Evolutionary conservation across 306 rosid genomes (phyloP), one percentile per base, ranked within the genome.

Genomic region (Trichosanthes cucumerina): DNA sequence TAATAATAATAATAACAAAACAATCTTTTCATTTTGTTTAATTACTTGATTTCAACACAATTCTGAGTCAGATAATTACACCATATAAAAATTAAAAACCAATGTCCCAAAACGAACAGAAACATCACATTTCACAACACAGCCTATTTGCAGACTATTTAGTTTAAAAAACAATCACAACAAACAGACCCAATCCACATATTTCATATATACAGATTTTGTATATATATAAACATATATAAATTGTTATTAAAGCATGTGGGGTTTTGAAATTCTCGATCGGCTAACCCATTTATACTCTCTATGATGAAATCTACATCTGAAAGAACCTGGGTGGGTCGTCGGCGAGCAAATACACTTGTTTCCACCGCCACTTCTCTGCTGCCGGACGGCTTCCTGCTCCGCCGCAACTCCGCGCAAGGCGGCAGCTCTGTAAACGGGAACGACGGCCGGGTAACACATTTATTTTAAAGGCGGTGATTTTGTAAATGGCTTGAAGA

Each of bases 311-410:
- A 39, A 62, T 43, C 80, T 62, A 63, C 80, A 78, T 13, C 60
- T 24, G 75, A 62, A 78, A 18, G 80, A 63, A 15, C 74, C 80
- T 36, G 62, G 80, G 46, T 78, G 80, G 33, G 41, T 78, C 3
- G 80, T 78, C 13, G 80, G 80, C 16, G 80, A 78, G 74, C 75
- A 78, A 15, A 78, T 34, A 78, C 80, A 78, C 74, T 28, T 56
- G 26, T 49, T 57, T 46, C 49, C 71, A 41, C 71, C 71, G 15
- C 10, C 74, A 7, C 46, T 31, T 39, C n/a, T n/a, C 75, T 38
- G 64, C 49, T 75, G 52, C 6, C 33, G 50, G 47, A 36, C 21
- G 41, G 18, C 64, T 46, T 31, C 66, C 33, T 75, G 28, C 9
- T 13, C 78, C 9, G 34, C 53, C 53, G 19, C 49, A n/a, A n/a